Base-by-base conservation (phyloP, 331 rosid genomes). In the Spiraea crenata region DNA sequence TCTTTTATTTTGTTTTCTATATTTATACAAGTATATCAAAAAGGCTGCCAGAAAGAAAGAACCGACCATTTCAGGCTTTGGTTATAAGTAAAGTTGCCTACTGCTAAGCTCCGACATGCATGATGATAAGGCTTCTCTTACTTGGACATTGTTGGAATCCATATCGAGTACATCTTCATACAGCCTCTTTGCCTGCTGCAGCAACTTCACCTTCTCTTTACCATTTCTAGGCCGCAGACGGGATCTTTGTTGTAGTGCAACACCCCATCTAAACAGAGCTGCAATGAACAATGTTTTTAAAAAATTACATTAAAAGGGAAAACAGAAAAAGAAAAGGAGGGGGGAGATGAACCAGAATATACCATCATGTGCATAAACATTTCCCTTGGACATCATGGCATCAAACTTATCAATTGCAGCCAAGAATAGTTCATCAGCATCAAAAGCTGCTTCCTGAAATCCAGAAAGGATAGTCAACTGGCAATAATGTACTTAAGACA, bases 351-450 rank as follows among this genome's bases (percentile, higher is more conserved):
- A n/a, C 39, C 64, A 69, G 50, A 67, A 58, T 83, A 64, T 91
- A 91, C 99, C 99, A 85, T 91, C 96, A 3, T 96, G 92, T 62
- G 91, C 92, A 72, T 89, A 82, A 72, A 77, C 83, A 69, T 91
- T 93, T 82, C 99, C 92, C 77, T 85, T 91, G 46, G 95, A 83
- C 85, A 88, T 77, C 92, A 93, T 87, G 16, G 99, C 96, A 83
- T 91, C 87, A 71, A 93, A 93, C 77, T 93, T 93, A 74, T 93
- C 96, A 55, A 93, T 93, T 71, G 97, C 97, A 79, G 99, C 99
- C 82, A 93, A 77, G 82, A 89, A 93, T 55, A 93, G 92, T 74
- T 84, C 85, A 78, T 93, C 99, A 20, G 99, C 99, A 82, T 93
- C 99, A 69, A 82, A 83, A 68, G 97, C 88, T 45, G 96, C 89